Conservation (phyloP, 352 stramenopile genomes). For the Phytopythium aichiense region DNA sequence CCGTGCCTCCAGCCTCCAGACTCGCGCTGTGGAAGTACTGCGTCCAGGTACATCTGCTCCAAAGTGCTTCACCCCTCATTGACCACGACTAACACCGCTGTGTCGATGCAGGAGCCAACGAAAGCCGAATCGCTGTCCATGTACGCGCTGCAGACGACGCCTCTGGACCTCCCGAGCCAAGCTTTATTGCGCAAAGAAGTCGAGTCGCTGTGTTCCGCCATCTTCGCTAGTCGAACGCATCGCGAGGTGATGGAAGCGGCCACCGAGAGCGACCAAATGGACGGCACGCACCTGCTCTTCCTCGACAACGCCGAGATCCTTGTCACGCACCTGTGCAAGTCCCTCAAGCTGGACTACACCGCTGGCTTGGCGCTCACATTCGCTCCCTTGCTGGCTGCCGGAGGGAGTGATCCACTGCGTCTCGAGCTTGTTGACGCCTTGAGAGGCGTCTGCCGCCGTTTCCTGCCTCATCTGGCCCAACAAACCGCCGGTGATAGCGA, state of each 20-base stretch:
- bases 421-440: slow-evolving; percentile 56
- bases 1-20: slow-evolving; percentile 31
- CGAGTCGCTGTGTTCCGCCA: slow-evolving; percentile 49
- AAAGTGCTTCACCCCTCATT: background rate
- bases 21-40: slow-evolving; percentile 57
- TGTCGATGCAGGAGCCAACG: slow-evolving; percentile 10
- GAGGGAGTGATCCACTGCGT: slow-evolving; percentile 64
- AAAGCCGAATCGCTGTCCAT: slow-evolving; percentile 51
- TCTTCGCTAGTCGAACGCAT: slow-evolving; percentile 63
- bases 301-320: slow-evolving; percentile 76
- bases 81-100: slow-evolving; percentile 1
- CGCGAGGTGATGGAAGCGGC: slow-evolving; percentile 29
- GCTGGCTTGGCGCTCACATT: slow-evolving; percentile 50
- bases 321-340: slow-evolving; percentile 61
- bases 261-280: slow-evolving; percentile 31
- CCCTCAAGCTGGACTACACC: slow-evolving; percentile 51
- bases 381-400: slow-evolving; percentile 44
- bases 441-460: slow-evolving; percentile 33
- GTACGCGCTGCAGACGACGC: slow-evolving; percentile 66
- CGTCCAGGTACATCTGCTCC: slow-evolving; percentile 22
- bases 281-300: slow-evolving; percentile 59
- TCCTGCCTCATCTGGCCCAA: slow-evolving; percentile 48
- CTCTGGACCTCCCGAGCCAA: slow-evolving; percentile 51
- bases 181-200: slow-evolving; percentile 60
- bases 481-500: slow-evolving; percentile 10